Percentiles rank a stretch among this genome's conserved stretches.
These are phyloP conservation scores for Ilex paraguariensis DNA, from an alignment of 305 asterid genomes.

Conservation along the genomic window DNA sequence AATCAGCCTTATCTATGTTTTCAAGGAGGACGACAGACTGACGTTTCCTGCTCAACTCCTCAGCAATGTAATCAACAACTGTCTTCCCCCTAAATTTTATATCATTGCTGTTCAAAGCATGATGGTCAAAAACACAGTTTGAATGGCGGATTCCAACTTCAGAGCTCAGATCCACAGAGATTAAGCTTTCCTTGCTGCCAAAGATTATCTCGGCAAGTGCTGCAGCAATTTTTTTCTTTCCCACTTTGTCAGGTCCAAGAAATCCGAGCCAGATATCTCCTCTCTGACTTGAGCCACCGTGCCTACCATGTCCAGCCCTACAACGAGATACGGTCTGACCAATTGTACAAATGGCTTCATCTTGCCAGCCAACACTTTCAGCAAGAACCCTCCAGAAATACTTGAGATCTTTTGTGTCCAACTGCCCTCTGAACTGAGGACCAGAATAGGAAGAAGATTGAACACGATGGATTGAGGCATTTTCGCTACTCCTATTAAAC, in stretches of 20 bases:
- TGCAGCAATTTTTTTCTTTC: constrained; percentile 69
- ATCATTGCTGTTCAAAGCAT: constrained; percentile 24
- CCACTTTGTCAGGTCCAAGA: constrained; percentile 78
- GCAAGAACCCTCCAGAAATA: constrained; percentile 53
- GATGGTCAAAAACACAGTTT: constrained; percentile 36
- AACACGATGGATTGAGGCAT: constrained; percentile 27
- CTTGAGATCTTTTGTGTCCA: constrained; percentile 40
- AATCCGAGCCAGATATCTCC: constrained; percentile 81
- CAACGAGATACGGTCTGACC: constrained; percentile 45
- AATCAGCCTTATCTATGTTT: constrained; percentile 75
- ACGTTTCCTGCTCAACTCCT: constrained; percentile 55
- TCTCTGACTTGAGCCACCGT: constrained; percentile 26
- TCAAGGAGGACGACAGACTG: constrained; percentile 66
- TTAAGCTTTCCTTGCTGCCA: constrained; percentile 43
- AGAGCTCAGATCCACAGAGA: constrained; percentile 49
- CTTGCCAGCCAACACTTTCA: constrained; percentile 70
- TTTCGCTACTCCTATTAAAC: constrained; percentile 26
- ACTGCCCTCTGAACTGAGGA: constrained; percentile 29
- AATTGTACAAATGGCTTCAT: constrained; percentile 57
- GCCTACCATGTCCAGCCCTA: constrained; percentile 40
- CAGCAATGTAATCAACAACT: constrained; percentile 66
- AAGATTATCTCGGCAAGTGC: constrained; percentile 60
- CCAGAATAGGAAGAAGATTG: constrained; percentile 32
- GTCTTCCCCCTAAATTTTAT: constrained; percentile 55
- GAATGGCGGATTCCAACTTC: constrained; percentile 20